Percentiles rank a stretch among this genome's conserved stretches.
Conservation (phyloP, 768 basidiomycete species). For the Megacollybia marginata region DNA sequence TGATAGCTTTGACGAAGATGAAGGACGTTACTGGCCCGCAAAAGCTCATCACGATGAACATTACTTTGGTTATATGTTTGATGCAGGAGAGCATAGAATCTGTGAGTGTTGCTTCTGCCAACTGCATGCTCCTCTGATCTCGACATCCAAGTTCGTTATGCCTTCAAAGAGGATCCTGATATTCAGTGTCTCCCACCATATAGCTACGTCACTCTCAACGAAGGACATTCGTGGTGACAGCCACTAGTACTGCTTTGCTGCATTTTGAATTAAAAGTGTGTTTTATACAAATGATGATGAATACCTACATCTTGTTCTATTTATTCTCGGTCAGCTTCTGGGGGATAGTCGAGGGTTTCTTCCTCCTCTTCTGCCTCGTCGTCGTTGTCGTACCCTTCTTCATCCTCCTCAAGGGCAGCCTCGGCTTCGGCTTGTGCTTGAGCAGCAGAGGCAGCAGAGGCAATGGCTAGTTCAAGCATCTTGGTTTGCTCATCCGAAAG, state of each 20-base stretch:
- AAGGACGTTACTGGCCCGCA: not conserved
- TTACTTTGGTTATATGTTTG: not conserved
- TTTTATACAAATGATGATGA: no score
- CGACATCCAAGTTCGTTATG: no score
- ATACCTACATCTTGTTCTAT: no score
- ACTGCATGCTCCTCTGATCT: no score
- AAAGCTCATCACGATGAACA: not conserved
- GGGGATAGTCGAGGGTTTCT: not conserved
- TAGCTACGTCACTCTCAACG: no score
- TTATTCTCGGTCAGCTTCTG: no score
- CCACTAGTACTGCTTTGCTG: no score
- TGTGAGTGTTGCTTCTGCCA: not conserved
- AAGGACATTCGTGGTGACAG: no score
- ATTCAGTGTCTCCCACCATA: no score
- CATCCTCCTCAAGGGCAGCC: slow-evolving; percentile 67
- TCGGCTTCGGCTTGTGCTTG: slow-evolving; percentile 77
- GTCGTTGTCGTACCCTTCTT: slow-evolving; percentile 36
- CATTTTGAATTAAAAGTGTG: no score
- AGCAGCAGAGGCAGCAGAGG: slow-evolving; percentile 65
- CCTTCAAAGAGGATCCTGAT: no score
- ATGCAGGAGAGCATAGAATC: not conserved
- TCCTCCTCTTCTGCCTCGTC: slow-evolving; percentile 36
- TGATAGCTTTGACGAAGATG: not conserved
- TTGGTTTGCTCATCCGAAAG: slow-evolving; percentile 68
- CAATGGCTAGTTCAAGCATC: slow-evolving; percentile 65